Evolutionary conservation across 2,329 filamentous ascomycete species (phyloP), one percentile per base, ranked within the genome.

Genomic region (Claviceps digitariae): DNA sequence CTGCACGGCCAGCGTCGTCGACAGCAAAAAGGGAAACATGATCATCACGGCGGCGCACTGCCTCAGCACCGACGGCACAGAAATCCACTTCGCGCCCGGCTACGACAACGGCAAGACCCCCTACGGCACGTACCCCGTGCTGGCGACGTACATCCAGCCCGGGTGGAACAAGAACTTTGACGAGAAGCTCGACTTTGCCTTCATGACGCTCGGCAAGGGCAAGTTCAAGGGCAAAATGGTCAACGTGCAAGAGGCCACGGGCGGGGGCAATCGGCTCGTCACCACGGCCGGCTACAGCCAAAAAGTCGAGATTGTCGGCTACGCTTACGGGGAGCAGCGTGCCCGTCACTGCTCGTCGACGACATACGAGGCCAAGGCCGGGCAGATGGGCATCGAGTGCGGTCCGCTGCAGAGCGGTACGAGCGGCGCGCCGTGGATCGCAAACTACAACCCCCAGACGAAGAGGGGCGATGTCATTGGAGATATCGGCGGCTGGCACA

Each of bases 11-110:
- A 55, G 53, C 47, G 50, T 56, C 13, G 52, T 56, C 36, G 52
- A 52, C 17, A 56, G 55, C 53, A 27, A 31, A 13, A 38, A 46
- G 29, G 50, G 53, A 27, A 55, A 56, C 41, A 53, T 56, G 6
- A 52, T 56, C 48, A 51, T 56, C 17, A 56, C 55, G n/a, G 55
- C 55, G 12, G 48, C 40, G 7, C 55, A 56, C 47, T 56, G 55
- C 53, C 40, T 56, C 50, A 47, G 43, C 31, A 53, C 48, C 17
- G 36, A 40, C 23, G 53, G 53, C 50, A 49, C 20, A 9, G 55
- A 51, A n/a, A 50, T 53, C 10, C 4, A n/a, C 20, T 56, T 56
- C 40, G 53, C 55, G n/a, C 55, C 55, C 1, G 55, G 55, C 15
- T 56, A 56, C 43, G 31, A 52, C 52, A 43, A 55, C n/a, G 55